A percentile compares a stretch with the other conserved stretches of the same genome.
These are phyloP conservation scores for Venturia effusa DNA, from an alignment of 2,329 filamentous ascomycete genomes.

Conservation along the genomic window DNA sequence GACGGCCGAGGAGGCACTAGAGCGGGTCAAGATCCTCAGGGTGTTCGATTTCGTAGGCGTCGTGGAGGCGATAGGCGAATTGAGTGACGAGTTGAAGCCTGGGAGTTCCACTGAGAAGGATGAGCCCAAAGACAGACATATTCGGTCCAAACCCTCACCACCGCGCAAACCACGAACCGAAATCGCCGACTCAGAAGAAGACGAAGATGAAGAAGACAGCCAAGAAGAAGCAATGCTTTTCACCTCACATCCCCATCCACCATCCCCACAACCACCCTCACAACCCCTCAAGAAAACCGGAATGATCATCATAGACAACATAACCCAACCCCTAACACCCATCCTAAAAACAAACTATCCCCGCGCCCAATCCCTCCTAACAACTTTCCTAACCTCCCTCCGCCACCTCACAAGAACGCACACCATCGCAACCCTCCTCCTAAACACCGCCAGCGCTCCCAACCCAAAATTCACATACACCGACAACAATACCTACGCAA, in stretches of 20 bases:
- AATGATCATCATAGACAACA: slow-evolving; percentile 30
- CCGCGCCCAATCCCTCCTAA: slow-evolving; percentile 29
- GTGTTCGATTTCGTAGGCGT: slow-evolving; percentile 40
- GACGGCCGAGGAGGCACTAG: slow-evolving; percentile 27
- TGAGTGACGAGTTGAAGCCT: slow-evolving; percentile 26
- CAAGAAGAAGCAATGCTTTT: slow-evolving; percentile 21
- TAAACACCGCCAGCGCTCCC: slow-evolving; percentile 23
- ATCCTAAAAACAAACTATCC: slow-evolving; percentile 27
- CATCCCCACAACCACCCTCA: neutral
- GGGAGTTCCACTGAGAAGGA: neutral
- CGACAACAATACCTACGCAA: neutral
- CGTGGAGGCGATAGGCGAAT: slow-evolving; percentile 34
- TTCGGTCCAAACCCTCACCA: neutral
- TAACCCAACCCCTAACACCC: slow-evolving; percentile 27
- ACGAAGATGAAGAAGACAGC: slow-evolving; percentile 13
- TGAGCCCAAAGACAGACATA: neutral
- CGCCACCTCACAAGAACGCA: slow-evolving; percentile 26
- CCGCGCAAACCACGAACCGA: slow-evolving; percentile 12
- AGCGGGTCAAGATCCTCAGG: slow-evolving; percentile 37
- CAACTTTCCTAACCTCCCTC: slow-evolving; percentile 31
- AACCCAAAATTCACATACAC: neutral
- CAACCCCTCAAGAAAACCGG: neutral
- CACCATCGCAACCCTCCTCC: slow-evolving; percentile 29
- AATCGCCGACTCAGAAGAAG: slow-evolving; percentile 23
- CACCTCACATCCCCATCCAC: slow-evolving; percentile 14